Evolutionary conservation across 2,329 filamentous ascomycete species (phyloP).

Genomic region (Colletotrichum brevisporum): DNA sequence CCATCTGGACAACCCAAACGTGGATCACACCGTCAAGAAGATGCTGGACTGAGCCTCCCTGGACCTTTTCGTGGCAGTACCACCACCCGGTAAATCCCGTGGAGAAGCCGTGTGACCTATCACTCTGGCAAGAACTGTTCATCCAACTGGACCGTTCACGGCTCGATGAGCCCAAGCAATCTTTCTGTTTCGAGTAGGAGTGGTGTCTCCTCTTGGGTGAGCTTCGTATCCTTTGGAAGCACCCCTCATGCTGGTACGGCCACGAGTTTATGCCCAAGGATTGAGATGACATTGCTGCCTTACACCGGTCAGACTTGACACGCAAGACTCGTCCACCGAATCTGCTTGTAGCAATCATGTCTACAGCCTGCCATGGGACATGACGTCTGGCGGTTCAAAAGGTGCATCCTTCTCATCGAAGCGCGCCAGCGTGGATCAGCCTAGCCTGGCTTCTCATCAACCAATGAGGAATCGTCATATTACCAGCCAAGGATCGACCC

Average conservation of each 20-base stretch:
- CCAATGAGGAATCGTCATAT: not conserved
- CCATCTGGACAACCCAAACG: slow-evolving; percentile 6
- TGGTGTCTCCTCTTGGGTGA: slow-evolving; percentile 26
- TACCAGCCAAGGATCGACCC: not conserved
- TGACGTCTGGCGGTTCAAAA: slow-evolving; percentile 34
- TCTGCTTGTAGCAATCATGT: slow-evolving; percentile 18
- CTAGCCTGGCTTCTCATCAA: not conserved
- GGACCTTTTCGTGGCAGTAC: slow-evolving; percentile 25
- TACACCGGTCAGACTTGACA: not conserved
- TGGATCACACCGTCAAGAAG: slow-evolving; percentile 5
- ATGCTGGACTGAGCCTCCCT: not conserved
- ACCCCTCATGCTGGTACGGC: slow-evolving; percentile 1
- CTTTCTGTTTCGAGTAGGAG: slow-evolving; percentile 3
- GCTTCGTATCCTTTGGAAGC: slow-evolving; percentile 4
- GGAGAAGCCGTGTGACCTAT: slow-evolving; percentile 9
- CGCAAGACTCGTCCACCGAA: not conserved
- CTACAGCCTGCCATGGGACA: slow-evolving; percentile 39
- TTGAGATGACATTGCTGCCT: slow-evolving; percentile 4
- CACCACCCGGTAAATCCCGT: slow-evolving; percentile 16
- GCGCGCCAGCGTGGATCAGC: not conserved
- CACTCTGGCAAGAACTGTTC: not conserved
- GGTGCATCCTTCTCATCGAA: not conserved
- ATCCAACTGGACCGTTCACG: slow-evolving; percentile 3
- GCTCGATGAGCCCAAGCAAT: slow-evolving; percentile 27
- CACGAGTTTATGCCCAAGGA: slow-evolving; percentile 5